Conservation (phyloP, 1,139 yeast genomes). For the Protomyces inouyei region DNA sequence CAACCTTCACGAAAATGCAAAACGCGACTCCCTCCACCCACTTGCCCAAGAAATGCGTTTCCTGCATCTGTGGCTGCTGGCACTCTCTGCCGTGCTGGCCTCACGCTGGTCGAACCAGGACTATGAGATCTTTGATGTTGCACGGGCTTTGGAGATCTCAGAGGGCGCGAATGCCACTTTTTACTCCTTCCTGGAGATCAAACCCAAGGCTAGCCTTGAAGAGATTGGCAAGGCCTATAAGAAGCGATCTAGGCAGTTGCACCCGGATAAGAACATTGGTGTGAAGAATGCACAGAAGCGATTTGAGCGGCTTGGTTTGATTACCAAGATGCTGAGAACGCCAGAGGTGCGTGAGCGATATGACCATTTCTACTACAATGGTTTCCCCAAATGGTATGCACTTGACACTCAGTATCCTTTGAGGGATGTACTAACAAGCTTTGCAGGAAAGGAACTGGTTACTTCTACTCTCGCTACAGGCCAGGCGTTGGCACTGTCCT, state of each 20-base stretch:
- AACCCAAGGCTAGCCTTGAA: constrained; percentile 51
- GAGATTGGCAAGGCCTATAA: constrained; percentile 73
- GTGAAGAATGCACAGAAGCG: constrained; percentile 47
- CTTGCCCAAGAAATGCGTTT: background rate
- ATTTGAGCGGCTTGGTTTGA: constrained; percentile 69
- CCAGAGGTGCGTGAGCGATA: constrained; percentile 61
- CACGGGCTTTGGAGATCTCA: constrained; percentile 59
- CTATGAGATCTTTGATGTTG: constrained; percentile 61
- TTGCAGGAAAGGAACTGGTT: constrained; percentile 29
- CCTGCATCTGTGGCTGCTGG: background rate
- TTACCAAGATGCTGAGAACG: constrained; percentile 65
- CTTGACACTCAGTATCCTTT: background rate
- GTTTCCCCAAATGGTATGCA: constrained; percentile 73
- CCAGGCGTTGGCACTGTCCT: constrained; percentile 56
- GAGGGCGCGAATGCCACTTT: constrained; percentile 62
- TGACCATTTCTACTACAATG: constrained; percentile 75
- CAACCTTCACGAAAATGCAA: too few relatives aligned
- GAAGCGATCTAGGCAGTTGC: constrained; percentile 62
- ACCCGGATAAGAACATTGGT: constrained; percentile 70
- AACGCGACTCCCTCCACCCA: too few relatives aligned
- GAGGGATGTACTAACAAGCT: background rate
- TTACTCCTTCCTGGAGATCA: constrained; percentile 59
- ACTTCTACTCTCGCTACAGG: constrained; percentile 39
- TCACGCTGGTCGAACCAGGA: constrained; percentile 27
- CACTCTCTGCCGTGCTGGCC: constrained; percentile 1